phyloP scores from a whole-genome alignment of 2,329 filamentous ascomycete species.

The Aspergillus vadensis region DNA sequence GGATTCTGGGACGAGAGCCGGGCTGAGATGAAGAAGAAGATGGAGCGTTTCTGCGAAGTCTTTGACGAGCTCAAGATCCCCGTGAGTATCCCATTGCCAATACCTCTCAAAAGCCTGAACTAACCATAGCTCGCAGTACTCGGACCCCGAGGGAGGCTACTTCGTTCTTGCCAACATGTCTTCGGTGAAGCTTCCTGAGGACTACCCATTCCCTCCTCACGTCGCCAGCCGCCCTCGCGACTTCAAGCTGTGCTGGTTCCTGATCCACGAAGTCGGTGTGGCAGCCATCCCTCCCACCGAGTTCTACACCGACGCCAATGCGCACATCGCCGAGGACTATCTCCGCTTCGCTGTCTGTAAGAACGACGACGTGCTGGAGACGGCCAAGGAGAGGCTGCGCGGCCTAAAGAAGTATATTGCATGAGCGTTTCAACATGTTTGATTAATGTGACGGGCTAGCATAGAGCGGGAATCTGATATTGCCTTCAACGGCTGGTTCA shows the following conservation, averaged over 20 bases:
- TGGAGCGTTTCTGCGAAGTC: constrained; percentile 80
- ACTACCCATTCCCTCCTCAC: constrained; percentile 86
- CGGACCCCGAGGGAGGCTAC: constrained; percentile 93
- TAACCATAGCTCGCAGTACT: constrained; percentile 57
- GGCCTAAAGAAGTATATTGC: constrained; percentile 71
- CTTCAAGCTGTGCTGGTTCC: constrained; percentile 93
- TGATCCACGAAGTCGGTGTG: constrained; percentile 94
- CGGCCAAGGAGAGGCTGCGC: constrained; percentile 73
- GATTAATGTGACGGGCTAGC: neutral
- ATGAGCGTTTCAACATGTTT: neutral
- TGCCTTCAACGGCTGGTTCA: neutral
- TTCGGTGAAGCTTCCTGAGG: constrained; percentile 78
- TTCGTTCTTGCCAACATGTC: constrained; percentile 94
- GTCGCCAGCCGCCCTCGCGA: constrained; percentile 84
- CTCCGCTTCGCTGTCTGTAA: constrained; percentile 96
- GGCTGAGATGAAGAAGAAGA: constrained; percentile 84
- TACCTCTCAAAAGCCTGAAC: neutral
- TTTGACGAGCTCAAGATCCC: constrained; percentile 75
- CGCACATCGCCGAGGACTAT: constrained; percentile 87
- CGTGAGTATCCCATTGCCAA: constrained; percentile 31
- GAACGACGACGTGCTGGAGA: constrained; percentile 79
- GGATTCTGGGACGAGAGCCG: constrained; percentile 87
- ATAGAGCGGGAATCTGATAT: neutral
- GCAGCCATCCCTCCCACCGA: constrained; percentile 96
- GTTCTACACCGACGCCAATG: constrained; percentile 87